Evolutionary conservation across 306 rosid genomes (phyloP).

Genomic region (Medicago truncatula): DNA sequence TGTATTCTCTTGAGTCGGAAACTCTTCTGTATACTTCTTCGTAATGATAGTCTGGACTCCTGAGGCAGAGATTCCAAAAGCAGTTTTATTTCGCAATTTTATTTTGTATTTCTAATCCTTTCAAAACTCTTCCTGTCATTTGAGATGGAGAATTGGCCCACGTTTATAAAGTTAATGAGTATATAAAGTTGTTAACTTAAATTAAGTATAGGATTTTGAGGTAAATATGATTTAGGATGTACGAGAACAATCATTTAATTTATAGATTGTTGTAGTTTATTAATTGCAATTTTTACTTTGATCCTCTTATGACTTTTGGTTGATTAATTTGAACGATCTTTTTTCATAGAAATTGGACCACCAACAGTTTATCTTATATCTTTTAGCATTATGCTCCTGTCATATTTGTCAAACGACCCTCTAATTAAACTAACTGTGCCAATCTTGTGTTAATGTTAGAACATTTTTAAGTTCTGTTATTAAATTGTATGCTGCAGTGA

Average conservation of each 20-base stretch:
- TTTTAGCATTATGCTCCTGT: conserved; percentile 34
- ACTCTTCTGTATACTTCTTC: conserved; percentile 20
- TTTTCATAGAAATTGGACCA: conserved; percentile 20
- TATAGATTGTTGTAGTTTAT: conserved; percentile 29
- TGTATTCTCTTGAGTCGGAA: conserved; percentile 28
- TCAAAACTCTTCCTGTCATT: conserved; percentile 29
- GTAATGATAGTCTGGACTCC: conserved; percentile 27
- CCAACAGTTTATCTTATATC: conserved; percentile 15
- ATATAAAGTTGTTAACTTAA: conserved; percentile 5
- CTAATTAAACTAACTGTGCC: conserved; percentile 20
- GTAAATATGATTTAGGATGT: conserved; percentile 31
- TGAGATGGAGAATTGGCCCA: conserved; percentile 19
- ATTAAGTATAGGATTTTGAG: conserved; percentile 21
- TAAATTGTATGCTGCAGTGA: conserved; percentile 75
- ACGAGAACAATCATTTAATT: conserved; percentile 1
- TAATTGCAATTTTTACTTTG: conserved; percentile 33
- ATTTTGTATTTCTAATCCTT: conserved; percentile 33
- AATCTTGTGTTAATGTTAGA: conserved; percentile 32
- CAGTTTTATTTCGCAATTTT: conserved; percentile 23
- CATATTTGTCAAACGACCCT: conserved; percentile 20
- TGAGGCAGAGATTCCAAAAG: conserved; percentile 5
- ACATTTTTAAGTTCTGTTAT: conserved; percentile 38
- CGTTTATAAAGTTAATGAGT: conserved; percentile 28
- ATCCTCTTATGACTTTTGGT: conserved; percentile 23
- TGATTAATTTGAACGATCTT: conserved; percentile 32